phyloP scores from a whole-genome alignment of 2,329 filamentous ascomycete species.

The Cadophora sp. region DNA sequence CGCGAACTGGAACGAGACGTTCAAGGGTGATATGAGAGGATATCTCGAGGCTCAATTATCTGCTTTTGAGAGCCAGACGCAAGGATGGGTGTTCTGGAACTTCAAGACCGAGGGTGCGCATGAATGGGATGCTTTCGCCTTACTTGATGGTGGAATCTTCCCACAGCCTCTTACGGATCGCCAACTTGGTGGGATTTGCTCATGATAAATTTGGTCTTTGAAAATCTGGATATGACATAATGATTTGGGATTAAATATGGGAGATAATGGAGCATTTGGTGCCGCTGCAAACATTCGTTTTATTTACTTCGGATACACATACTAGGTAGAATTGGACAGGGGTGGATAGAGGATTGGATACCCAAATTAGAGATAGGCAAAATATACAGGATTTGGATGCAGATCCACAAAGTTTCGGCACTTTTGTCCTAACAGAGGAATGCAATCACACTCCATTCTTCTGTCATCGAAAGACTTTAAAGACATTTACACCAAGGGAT shows the following conservation, averaged over 20 bases:
- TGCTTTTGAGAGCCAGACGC: constrained; percentile 56
- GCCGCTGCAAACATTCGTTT: neutral
- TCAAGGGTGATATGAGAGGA: constrained; percentile 54
- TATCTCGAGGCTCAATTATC: constrained; percentile 63
- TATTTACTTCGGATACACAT: neutral
- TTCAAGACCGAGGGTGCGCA: constrained; percentile 61
- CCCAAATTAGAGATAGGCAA: neutral
- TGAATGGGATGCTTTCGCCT: constrained; percentile 59
- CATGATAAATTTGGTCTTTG: constrained; percentile 19
- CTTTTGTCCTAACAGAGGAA: neutral
- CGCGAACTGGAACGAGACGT: constrained; percentile 49
- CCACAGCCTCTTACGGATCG: constrained; percentile 50
- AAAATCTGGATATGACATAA: neutral
- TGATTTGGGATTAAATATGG: neutral
- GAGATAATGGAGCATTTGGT: neutral
- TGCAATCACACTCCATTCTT: too few species aligned
- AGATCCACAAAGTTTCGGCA: neutral
- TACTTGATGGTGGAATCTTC: constrained; percentile 59
- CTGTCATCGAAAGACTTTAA: too few species aligned
- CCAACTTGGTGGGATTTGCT: constrained; percentile 37
- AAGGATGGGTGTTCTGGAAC: constrained; percentile 65
- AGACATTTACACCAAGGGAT: too few species aligned
- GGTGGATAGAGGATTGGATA: neutral
- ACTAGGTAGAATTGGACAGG: neutral
- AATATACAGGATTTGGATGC: too few species aligned